Evolutionary conservation across 768 basidiomycete species (phyloP), one percentile per base, ranked within the genome.

Genomic region (Naematelia encephala): DNA sequence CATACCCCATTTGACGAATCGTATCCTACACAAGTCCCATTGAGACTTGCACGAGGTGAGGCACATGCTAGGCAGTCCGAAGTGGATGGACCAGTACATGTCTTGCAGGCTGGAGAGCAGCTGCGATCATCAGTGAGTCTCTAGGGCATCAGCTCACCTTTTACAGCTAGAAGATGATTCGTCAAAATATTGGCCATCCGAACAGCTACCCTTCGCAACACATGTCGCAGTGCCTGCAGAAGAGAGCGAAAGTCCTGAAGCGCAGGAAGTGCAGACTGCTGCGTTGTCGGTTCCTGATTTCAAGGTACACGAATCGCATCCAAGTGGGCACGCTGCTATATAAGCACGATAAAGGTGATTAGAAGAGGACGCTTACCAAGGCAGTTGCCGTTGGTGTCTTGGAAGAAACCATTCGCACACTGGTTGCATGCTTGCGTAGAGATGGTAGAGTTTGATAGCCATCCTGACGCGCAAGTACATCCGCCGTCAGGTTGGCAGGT

Each of bases 51-150:
- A 13, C 75, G 57, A 4, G 75, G 75, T 14, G 67, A 54, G 2
- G 70, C 61, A 49, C 75, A 77, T 4, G 62, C 51, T 4, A 77
- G 54, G 48, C 75, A 77, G n/a, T 75, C 68, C 23, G 60, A 51
- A 1, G 73, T 21, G 2, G 59, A 56, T 0, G 71, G 68, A 13
- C 75, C 75, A 11, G 65, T 69, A 59, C 75, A 77, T 1, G 72
- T 72, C 23, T 54, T 23, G 52, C 75, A 77, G n/a, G 73, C 70
- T 0, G 75, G 70, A 0, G 75, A 77, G 50, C 75, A 77, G 26
- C 75, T 77, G 29, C 1, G 2, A 16, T n/a, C 16, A 45, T 63
- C 54, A 51, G 58, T 43, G 23, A 3, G 2, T 12, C 5, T 23
- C 34, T 27, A 16, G 34, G 23, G 5, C 48, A 29, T 4, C 13